These are phyloP conservation scores for Candida maris DNA, from an alignment of 805 yeast species.

Conservation along the genomic window DNA sequence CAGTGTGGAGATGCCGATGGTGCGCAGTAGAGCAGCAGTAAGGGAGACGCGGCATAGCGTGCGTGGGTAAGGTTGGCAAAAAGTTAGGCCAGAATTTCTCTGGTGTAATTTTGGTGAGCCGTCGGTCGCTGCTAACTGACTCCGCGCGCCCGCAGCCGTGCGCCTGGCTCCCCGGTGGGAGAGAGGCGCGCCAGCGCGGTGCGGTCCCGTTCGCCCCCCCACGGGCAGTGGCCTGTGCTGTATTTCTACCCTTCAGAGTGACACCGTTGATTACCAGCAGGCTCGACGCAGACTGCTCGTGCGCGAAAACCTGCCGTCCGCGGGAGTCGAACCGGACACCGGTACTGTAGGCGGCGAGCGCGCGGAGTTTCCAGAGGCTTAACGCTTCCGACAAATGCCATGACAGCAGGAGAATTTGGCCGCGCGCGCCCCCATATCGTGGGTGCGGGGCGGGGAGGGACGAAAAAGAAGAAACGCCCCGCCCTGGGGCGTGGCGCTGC, in stretches of 20 bases:
- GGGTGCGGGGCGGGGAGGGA: too few relatives aligned
- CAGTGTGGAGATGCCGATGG: too few relatives aligned
- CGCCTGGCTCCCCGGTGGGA: too few relatives aligned
- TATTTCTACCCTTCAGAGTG: conserved; percentile 42
- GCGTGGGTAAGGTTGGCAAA: too few relatives aligned
- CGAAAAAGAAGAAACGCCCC: too few relatives aligned
- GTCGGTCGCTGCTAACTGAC: conserved; percentile 25
- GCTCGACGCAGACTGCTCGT: conserved; percentile 32
- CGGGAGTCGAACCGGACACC: conserved; percentile 44
- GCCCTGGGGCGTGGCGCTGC: too few relatives aligned
- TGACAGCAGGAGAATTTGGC: conserved; percentile 23
- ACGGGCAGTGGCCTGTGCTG: conserved; percentile 42
- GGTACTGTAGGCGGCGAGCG: conserved; percentile 23
- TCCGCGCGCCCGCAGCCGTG: conserved; percentile 17
- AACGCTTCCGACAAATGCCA: conserved; percentile 33
- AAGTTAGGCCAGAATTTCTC: too few relatives aligned
- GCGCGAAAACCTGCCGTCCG: conserved; percentile 30
- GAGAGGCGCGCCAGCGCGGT: conserved; percentile 33
- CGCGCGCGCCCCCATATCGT: too few relatives aligned
- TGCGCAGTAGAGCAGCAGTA: too few relatives aligned
- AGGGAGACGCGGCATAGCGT: too few relatives aligned
- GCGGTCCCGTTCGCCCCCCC: conserved; percentile 39
- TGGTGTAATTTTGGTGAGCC: too few relatives aligned
- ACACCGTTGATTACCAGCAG: conserved; percentile 32
- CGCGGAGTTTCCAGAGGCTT: conserved; percentile 15